Percentiles rank a stretch among this genome's conserved stretches.
phyloP scores from a whole-genome alignment of 1,284 basidiomycete genomes.

The Leccinum fuscescens region DNA sequence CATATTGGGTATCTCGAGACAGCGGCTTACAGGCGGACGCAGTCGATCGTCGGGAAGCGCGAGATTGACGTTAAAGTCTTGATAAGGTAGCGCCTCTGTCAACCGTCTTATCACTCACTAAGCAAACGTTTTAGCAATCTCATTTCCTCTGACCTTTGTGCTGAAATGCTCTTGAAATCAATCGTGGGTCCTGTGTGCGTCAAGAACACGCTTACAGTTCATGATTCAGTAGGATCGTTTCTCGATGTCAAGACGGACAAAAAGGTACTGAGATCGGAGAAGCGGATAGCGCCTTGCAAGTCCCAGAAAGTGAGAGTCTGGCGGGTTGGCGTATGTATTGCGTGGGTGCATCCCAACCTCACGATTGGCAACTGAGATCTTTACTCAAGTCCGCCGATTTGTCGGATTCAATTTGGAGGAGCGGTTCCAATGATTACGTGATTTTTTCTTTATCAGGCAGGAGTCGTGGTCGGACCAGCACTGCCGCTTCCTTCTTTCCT shows the following conservation, averaged over 20 bases:
- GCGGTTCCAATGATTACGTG: too few relatives aligned
- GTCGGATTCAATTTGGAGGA: too few relatives aligned
- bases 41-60: constrained; percentile 68
- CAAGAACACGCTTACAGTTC: constrained; percentile 31
- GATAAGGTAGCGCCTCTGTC: constrained; percentile 71
- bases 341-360: constrained; percentile 49
- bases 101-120: constrained; percentile 50
- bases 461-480: too few relatives aligned
- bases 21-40: constrained; percentile 74
- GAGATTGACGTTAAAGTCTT: constrained; percentile 72
- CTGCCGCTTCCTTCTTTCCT: too few relatives aligned
- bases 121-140: constrained; percentile 3
- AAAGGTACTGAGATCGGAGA: constrained; percentile 60
- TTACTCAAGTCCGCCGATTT: too few relatives aligned
- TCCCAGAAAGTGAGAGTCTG: constrained; percentile 70
- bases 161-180: constrained; percentile 68
- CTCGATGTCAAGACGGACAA: background rate
- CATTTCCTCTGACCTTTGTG: constrained; percentile 56
- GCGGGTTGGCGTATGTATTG: constrained; percentile 55
- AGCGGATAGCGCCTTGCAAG: constrained; percentile 60
- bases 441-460: too few relatives aligned
- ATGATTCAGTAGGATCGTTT: background rate
- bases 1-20: background rate
- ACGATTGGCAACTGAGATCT: too few relatives aligned
- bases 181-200: constrained; percentile 47